phyloP scores from a whole-genome alignment of 2,329 filamentous ascomycete species.

The Catunica adiposa region DNA sequence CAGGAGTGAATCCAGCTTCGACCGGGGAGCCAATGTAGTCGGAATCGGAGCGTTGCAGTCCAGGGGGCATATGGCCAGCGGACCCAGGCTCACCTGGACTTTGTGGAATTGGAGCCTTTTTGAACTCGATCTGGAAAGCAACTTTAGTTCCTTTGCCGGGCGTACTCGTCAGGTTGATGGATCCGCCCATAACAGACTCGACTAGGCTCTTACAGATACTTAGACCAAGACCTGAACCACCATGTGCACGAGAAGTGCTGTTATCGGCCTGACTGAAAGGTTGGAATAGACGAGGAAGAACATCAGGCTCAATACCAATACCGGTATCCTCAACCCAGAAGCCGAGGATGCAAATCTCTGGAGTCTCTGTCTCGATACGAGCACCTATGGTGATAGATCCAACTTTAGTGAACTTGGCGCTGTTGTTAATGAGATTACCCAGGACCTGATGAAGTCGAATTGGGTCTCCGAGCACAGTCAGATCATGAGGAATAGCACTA shows the following conservation, averaged over 20 bases:
- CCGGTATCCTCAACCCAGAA: conserved; percentile 83
- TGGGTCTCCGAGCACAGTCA: conserved; percentile 45
- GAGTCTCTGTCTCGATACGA: conserved; percentile 52
- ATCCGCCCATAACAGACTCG: conserved; percentile 78
- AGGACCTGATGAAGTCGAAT: conserved; percentile 51
- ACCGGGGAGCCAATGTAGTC: background rate
- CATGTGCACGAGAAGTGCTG: conserved; percentile 78
- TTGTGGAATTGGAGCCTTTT: conserved; percentile 33
- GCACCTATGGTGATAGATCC: conserved; percentile 76
- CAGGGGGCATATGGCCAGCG: background rate
- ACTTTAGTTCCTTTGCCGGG: conserved; percentile 53
- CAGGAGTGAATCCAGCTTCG: background rate
- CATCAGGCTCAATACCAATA: conserved; percentile 73
- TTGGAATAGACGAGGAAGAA: conserved; percentile 72
- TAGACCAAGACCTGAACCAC: conserved; percentile 75
- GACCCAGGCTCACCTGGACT: conserved; percentile 2
- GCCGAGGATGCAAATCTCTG: conserved; percentile 54
- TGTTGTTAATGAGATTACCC: conserved; percentile 80
- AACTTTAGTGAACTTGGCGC: conserved; percentile 80
- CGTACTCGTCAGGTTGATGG: conserved; percentile 64
- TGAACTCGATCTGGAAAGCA: conserved; percentile 72
- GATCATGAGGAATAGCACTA: conserved; percentile 58
- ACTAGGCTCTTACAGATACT: conserved; percentile 93
- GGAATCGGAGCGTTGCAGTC: background rate
- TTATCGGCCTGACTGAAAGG: conserved; percentile 88